Base-by-base conservation (phyloP, 1,284 basidiomycete genomes). In the Ustilago shanxiensis region DNA sequence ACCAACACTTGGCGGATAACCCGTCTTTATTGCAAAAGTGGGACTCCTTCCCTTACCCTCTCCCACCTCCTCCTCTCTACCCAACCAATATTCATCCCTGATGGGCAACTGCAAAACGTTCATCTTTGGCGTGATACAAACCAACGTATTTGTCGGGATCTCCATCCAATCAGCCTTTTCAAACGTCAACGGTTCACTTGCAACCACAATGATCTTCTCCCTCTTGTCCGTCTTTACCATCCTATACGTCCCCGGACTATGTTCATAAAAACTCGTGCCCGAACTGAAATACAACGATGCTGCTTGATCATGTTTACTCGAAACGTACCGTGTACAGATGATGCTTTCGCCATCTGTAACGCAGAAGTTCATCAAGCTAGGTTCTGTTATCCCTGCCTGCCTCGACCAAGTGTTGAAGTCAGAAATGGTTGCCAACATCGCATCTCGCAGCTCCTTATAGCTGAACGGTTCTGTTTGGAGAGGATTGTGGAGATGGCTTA, bases 161-260 rank as follows among this genome's bases (percentile, higher is more conserved):
- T 97, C 95, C 93, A 96, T 95, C 93, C 93, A 95, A 85, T 95
- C 93, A 52, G 93, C 93, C 89, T 94, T 91, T 87, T 98, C 95
- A 65, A 84, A 84, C 11, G 83, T 84, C 52, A 84, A 55, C 1
- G 83, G 83, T 54, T 84, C 83, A 52, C 77, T 79, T 0, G 83
- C 82, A 1, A 96, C 92, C 91, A 97, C 92, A 82, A 96, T 94
- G 81, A 97, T 86, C 41, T 82, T 94, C 84, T 95, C 95, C 68
- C 96, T 89, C 87, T 97, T 98, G 87, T 98, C 96, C 41, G 92
- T 91, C 87, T 98, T 99, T 22, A 92, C 92, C 84, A 84, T 84
- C 26, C 82, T 64, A 47, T 83, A 84, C 6, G 66, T 66, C 0
- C 82, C 82, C 3, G 76, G 71, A 3, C 76, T 52, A 82, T 93